These are phyloP conservation scores for Senna siamea DNA, from an alignment of 306 rosid species.

Conservation along the genomic window DNA sequence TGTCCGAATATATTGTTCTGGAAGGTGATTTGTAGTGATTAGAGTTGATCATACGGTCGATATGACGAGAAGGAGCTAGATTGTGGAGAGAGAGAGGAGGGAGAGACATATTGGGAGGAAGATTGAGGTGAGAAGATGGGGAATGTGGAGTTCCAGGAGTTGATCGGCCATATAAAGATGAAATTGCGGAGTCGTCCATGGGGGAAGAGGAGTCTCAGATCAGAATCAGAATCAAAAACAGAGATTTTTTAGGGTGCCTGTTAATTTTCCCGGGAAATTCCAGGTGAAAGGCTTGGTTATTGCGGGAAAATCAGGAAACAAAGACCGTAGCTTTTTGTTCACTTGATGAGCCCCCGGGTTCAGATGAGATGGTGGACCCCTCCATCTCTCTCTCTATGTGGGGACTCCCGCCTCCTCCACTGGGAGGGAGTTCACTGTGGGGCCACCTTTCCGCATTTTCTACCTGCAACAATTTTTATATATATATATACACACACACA, in stretches of 20 bases:
- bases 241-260: constrained; percentile 3
- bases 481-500: too few species aligned
- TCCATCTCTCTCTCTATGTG: neutral
- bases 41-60: constrained; percentile 76
- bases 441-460: too few species aligned
- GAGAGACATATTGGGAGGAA: constrained; percentile 48
- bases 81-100: constrained; percentile 46
- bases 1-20: constrained; percentile 85
- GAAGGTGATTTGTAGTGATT: constrained; percentile 78
- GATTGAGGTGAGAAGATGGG: constrained; percentile 46
- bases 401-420: too few species aligned
- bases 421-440: too few species aligned
- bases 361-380: neutral
- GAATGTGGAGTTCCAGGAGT: constrained; percentile 47
- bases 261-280: constrained; percentile 59
- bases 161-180: constrained; percentile 37
- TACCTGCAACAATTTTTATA: too few species aligned
- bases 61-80: constrained; percentile 62
- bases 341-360: neutral
- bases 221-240: too few species aligned
- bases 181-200: constrained; percentile 58
- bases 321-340: neutral
- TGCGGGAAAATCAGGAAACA: neutral
- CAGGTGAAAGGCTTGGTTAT: neutral
- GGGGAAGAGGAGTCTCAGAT: neutral